Conservation (phyloP, 768 basidiomycete genomes). For the Podaxis sp. region DNA sequence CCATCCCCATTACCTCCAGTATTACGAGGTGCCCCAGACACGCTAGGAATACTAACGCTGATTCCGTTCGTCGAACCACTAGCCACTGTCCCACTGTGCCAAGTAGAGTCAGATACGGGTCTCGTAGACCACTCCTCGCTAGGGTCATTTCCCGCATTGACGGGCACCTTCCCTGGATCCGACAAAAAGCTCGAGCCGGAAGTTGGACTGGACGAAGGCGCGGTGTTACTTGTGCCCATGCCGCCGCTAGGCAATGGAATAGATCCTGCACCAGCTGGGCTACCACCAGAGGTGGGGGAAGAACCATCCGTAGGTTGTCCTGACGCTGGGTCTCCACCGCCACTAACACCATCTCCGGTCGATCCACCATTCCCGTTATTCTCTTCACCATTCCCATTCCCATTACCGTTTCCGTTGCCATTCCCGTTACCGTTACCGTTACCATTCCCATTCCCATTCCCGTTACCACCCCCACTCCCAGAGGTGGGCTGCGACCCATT, state of each 20-base stretch:
- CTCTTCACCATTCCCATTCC: conserved; percentile 13
- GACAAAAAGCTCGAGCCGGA: not conserved
- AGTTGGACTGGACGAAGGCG: not conserved
- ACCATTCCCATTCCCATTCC: conserved; percentile 16
- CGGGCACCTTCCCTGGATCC: not conserved
- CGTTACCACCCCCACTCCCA: conserved; percentile 14
- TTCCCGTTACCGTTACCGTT: conserved; percentile 13
- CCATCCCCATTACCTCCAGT: not conserved
- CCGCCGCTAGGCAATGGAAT: not conserved
- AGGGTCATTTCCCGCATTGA: conserved; percentile 9
- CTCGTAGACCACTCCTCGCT: not conserved
- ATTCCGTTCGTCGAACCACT: not conserved
- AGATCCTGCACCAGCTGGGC: not conserved
- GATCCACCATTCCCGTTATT: conserved; percentile 1
- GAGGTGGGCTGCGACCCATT: conserved; percentile 12
- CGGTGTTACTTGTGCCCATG: not conserved
- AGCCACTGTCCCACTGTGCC: not conserved
- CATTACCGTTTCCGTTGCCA: conserved; percentile 19
- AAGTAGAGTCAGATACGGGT: not conserved
- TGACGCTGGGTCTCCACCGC: not conserved
- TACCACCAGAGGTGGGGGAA: conserved; percentile 5
- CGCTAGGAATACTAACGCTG: conserved; percentile 4
- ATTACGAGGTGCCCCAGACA: not conserved
- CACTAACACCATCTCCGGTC: not conserved
- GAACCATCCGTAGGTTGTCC: not conserved